Evolutionary conservation across 1,284 basidiomycete genomes (phyloP).

Genomic region (Quambalaria eucalypti): DNA sequence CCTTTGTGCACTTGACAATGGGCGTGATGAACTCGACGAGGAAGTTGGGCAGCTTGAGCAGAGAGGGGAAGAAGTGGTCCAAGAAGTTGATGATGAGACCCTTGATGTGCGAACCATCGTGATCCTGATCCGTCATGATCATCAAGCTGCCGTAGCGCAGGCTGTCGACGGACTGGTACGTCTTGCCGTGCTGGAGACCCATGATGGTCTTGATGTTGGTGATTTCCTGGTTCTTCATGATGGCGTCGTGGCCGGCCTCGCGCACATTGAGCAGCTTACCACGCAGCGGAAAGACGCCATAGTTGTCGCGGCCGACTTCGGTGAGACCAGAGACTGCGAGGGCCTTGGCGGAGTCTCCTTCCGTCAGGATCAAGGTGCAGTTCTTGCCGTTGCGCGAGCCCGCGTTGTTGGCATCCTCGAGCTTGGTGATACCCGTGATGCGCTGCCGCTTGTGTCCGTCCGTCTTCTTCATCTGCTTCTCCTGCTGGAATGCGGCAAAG

Average conservation of each 20-base stretch:
- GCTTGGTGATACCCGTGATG: conserved; percentile 81
- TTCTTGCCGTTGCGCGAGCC: conserved; percentile 67
- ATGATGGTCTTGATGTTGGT: conserved; percentile 97
- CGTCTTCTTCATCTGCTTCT: conserved; percentile 89
- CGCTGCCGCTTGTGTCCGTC: conserved; percentile 75
- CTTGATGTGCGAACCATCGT: conserved; percentile 99
- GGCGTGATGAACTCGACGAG: conserved; percentile 98
- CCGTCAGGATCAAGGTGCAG: conserved; percentile 93
- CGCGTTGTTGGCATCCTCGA: conserved; percentile 96
- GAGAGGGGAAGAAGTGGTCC: conserved; percentile 91
- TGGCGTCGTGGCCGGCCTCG: conserved; percentile 88
- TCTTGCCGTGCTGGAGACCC: conserved; percentile 87
- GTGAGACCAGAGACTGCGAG: conserved; percentile 87
- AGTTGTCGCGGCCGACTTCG: conserved; percentile 91
- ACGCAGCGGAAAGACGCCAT: conserved; percentile 92
- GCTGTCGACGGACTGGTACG: conserved; percentile 64
- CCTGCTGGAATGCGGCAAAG: conserved; percentile 94
- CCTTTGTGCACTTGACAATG: conserved; percentile 77
- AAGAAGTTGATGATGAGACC: conserved; percentile 96
- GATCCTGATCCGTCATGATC: conserved; percentile 99
- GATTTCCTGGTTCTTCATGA: conserved; percentile 96
- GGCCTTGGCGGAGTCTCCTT: conserved; percentile 98
- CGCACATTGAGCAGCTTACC: conserved; percentile 97
- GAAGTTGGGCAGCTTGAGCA: conserved; percentile 84
- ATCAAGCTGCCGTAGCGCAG: conserved; percentile 91